Conservation (phyloP, 495 filamentous ascomycete species). For the Aspergillus heteromorphus region DNA sequence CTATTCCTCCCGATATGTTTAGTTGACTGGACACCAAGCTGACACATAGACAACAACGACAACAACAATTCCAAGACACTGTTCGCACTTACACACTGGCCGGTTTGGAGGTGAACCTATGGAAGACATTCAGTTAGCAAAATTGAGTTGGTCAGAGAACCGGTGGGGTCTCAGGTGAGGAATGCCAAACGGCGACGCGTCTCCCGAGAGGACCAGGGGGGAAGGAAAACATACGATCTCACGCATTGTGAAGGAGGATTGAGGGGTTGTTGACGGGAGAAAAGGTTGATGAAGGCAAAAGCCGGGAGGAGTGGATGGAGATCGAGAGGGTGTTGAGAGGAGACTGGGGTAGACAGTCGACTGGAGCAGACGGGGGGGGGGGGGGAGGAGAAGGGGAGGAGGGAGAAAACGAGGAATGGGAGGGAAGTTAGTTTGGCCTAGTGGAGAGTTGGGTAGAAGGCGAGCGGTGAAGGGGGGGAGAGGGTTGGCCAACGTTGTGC, state of each 20-base stretch:
- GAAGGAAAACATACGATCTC: constrained; percentile 71
- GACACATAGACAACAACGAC: background rate
- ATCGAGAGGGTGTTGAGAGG: constrained; percentile 12
- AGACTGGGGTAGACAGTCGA: constrained; percentile 22
- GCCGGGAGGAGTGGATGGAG: constrained; percentile 15
- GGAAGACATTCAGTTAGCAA: constrained; percentile 36
- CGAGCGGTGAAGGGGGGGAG: constrained; percentile 22
- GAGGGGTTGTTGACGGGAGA: constrained; percentile 26
- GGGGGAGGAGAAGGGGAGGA: constrained; percentile 15
- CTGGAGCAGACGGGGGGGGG: constrained; percentile 17
- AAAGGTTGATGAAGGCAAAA: constrained; percentile 8
- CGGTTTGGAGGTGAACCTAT: constrained; percentile 97
- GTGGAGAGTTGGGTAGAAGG: constrained; percentile 21
- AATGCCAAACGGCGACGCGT: constrained; percentile 32
- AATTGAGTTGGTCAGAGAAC: constrained; percentile 25
- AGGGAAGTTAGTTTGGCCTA: constrained; percentile 5
- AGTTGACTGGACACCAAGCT: constrained; percentile 14
- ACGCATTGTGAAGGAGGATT: constrained; percentile 71
- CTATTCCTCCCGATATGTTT: constrained; percentile 42
- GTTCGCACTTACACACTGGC: constrained; percentile 78
- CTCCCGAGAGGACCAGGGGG: constrained; percentile 20
- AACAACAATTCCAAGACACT: constrained; percentile 7
- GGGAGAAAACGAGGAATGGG: constrained; percentile 16
- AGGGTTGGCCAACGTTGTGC: constrained; percentile 28
- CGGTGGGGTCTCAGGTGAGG: constrained; percentile 43